Evolutionary conservation across 257 asterid species (phyloP), one percentile per base, ranked within the genome.

Genomic region (Rhazya stricta): DNA sequence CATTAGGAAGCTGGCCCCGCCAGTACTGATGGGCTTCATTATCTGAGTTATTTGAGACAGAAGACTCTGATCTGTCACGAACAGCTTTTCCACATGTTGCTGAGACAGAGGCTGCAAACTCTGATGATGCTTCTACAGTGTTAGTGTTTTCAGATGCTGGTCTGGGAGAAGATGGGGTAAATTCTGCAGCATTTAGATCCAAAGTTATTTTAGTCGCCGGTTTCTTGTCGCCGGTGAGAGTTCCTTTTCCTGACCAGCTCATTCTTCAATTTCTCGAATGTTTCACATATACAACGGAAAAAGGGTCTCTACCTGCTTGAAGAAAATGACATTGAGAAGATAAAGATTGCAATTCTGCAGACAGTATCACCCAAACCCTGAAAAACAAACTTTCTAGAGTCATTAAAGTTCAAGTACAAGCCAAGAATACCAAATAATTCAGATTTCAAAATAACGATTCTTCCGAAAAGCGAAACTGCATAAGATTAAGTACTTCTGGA

Each of bases 151-250:
- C 87, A 77, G 82, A 74, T 48, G 85, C 86, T 79, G 96, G 79
- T 76, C 90, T 80, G 71, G 91, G 86, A 81, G 94, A 82, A 69
- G 81, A 88, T 18, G 98, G 98, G 65, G 90, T 82, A 80, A 94
- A 94, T 77, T 91, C 97, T 23, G 95, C 92, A 23, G 98, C 98
- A 82, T 94, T 89, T 29, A 97, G 97, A 74, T 94, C 91, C 89
- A 94, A 81, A 76, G 84, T 76, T 67, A 87, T 71, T 81, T 91
- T 95, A 42, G 85, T 78, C 70, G 85, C 76, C 62, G 80, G 84
- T 73, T 85, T 91, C 76, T 79, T 83, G 84, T 87, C 94, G 74
- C 88, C 84, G n/a, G 89, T 58, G 79, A 90, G 79, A 79, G 89
- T 83, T 76, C 89, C 91, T 81, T 83, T 90, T 78, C 86, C 94